Conservation (phyloP, 495 filamentous ascomycete species). For the Daldinia vernicosa region DNA sequence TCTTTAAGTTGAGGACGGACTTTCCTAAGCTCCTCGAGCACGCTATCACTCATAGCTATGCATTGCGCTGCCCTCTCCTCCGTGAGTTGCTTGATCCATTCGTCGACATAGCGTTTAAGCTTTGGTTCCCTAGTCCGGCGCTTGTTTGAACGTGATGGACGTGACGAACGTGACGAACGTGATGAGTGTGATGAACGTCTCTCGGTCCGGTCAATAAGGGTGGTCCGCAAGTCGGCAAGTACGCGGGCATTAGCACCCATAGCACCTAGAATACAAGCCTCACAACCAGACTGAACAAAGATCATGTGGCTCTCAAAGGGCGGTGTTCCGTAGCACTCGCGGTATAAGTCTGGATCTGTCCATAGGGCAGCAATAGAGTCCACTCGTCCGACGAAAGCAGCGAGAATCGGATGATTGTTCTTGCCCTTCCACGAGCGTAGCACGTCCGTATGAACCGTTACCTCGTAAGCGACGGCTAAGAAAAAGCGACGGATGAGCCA, state of each 20-base stretch:
- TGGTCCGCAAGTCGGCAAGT: conserved; percentile 50
- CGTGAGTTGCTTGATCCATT: conserved; percentile 50
- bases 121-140: conserved; percentile 33
- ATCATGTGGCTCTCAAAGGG: conserved; percentile 39
- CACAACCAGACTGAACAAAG: conserved; percentile 48
- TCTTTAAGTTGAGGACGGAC: conserved; percentile 23
- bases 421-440: conserved; percentile 39
- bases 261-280: conserved; percentile 57
- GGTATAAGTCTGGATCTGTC: conserved; percentile 45
- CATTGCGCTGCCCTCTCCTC: conserved; percentile 26
- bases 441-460: conserved; percentile 43
- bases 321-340: conserved; percentile 37
- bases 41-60: conserved; percentile 30
- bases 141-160: neutral
- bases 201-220: conserved; percentile 48
- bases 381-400: conserved; percentile 45
- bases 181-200: conserved; percentile 2
- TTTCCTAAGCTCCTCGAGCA: conserved; percentile 24
- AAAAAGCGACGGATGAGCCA: conserved; percentile 50
- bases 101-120: conserved; percentile 49
- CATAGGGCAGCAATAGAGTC: conserved; percentile 51
- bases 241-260: conserved; percentile 51
- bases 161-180: too few species aligned
- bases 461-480: conserved; percentile 47
- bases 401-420: conserved; percentile 25